Evolutionary conservation across 805 yeast species (phyloP), one percentile per base, ranked within the genome.

Genomic region (Pichia kluyveri): DNA sequence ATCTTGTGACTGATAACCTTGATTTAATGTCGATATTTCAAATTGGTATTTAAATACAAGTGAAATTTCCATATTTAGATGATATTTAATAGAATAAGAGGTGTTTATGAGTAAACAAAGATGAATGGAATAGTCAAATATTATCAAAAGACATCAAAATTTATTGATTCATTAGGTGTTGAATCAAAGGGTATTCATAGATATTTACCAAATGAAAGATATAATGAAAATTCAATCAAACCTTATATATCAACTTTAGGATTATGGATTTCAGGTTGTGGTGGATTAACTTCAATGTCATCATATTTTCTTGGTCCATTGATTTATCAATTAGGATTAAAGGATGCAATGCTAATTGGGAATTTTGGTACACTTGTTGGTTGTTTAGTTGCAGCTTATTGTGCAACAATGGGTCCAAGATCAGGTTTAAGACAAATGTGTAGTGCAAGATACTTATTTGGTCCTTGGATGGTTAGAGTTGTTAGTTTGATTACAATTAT

Each of bases 351-450:
- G 51, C 65, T 78, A 4, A 69, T 79, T 18, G 95, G 95, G 1
- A 53, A 83, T 18, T 54, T 80, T 6, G 87, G 87, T 0, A 76
- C 77, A 50, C 62, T 78, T 31, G 56, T 84, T 2, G 96, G 96
- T 0, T 82, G 93, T 59, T 61, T 75, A 8, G 69, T 86, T 28
- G 95, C 95, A 2, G 93, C 87, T 0, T 86, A 86, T 60, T 86
- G 93, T 61, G 75, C 95, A 6, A 74, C 80, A 5, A 80, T 88
- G 88, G 96, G 96, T 3, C 95, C 96, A 1, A 72, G 88, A 49
- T 85, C 95, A 0, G 96, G 96, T 0, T 77, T 93, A 53, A 72
- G 96, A 58, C 95, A 88, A 60, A 84, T 88, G 89, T 90, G 87
- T 10, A 75, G 86, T 23, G 83, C 89, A 1, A 71, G 95, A 52